Evolutionary conservation across 345 rosid species (phyloP).

Genomic region (Eucalyptus victrix): DNA sequence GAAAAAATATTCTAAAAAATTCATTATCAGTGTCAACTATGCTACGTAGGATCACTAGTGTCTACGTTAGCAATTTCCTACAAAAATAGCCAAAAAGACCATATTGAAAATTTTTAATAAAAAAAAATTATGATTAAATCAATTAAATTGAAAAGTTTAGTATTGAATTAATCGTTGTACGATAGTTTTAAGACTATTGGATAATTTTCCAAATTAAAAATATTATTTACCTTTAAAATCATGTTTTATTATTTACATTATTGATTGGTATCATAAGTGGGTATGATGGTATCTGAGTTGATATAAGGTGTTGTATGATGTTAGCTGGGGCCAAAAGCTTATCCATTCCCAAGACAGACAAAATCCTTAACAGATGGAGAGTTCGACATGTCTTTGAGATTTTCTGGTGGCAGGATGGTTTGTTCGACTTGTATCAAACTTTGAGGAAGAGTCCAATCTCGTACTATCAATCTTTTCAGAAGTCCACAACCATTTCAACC

Average conservation of each 20-base stretch:
- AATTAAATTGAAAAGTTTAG: no score
- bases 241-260: background rate
- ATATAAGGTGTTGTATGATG: background rate
- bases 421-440: background rate
- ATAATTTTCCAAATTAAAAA: no score
- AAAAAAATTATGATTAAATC: no score
- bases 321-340: background rate
- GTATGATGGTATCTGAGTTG: background rate
- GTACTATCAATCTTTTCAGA: background rate
- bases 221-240: background rate
- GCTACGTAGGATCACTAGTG: accelerated
- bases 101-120: no score
- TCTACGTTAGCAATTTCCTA: no score
- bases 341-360: background rate
- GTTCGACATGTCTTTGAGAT: background rate
- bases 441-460: background rate
- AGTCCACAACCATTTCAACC: background rate
- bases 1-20: no score
- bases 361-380: background rate
- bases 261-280: background rate
- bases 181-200: no score
- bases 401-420: background rate
- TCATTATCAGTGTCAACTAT: accelerated
- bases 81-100: no score
- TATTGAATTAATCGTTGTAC: accelerated